phyloP scores from a whole-genome alignment of 1,284 basidiomycete species.

The Kwoniella shivajii region DNA sequence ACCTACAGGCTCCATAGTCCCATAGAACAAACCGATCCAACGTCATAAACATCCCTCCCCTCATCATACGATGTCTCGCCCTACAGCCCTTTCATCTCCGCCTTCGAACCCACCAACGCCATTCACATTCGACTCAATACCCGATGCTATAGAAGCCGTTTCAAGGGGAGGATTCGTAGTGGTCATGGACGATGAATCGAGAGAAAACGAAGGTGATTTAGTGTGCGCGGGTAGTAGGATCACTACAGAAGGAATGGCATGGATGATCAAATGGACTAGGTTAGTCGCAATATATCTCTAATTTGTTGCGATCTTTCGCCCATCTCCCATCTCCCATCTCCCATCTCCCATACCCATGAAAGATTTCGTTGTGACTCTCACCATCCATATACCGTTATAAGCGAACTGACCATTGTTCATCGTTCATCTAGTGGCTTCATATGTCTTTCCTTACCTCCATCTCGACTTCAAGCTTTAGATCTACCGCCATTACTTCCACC shows the following conservation, averaged over 20 bases:
- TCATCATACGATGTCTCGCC: conserved; percentile 37
- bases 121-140: conserved; percentile 67
- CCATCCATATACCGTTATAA: neutral
- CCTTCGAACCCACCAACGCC: conserved; percentile 38
- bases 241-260: conserved; percentile 97
- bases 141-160: conserved; percentile 79
- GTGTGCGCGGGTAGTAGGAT: conserved; percentile 79
- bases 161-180: conserved; percentile 83
- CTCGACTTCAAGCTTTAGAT: conserved; percentile 75
- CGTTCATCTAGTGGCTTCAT: conserved; percentile 76
- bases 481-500: conserved; percentile 92
- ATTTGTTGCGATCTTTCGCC: neutral
- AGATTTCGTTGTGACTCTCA: too few species aligned
- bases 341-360: too few species aligned
- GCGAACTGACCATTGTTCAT: neutral
- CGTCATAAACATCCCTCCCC: too few species aligned
- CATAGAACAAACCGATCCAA: too few species aligned
- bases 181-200: conserved; percentile 90
- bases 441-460: conserved; percentile 79
- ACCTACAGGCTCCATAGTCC: too few species aligned
- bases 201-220: conserved; percentile 94
- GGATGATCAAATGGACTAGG: conserved; percentile 97
- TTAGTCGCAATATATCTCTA: too few species aligned
- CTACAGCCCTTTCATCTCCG: conserved; percentile 26
- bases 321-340: neutral